Percentiles rank a stretch among this genome's conserved stretches.
These are phyloP conservation scores for Lagenaria siceraria DNA, from an alignment of 306 rosid species.

Conservation along the genomic window DNA sequence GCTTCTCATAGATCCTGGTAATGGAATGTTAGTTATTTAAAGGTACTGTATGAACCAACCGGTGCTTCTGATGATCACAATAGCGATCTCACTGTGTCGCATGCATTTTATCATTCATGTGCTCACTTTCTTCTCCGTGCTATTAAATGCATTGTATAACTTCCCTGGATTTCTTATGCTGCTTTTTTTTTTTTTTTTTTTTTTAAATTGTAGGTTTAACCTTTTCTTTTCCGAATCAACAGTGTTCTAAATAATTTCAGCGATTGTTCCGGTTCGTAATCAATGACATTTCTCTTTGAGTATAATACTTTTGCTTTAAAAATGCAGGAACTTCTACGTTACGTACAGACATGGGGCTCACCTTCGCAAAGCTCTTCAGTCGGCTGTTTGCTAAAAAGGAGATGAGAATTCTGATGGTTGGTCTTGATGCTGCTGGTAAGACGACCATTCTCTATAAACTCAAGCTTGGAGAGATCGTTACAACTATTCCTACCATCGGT, in stretches of 20 bases:
- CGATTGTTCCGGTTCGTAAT: neutral
- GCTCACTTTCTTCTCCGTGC: neutral
- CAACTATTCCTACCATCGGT: conserved; percentile 75
- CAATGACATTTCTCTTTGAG: neutral
- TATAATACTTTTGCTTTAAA: neutral
- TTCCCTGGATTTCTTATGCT: neutral
- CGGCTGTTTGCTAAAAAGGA: conserved; percentile 71
- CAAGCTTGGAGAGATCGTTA: conserved; percentile 78
- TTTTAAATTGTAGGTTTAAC: neutral
- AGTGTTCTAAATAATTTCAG: neutral
- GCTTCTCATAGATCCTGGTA: neutral
- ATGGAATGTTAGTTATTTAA: neutral
- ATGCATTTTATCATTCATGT: neutral
- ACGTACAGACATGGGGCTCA: conserved; percentile 49
- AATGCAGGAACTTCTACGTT: conserved; percentile 13
- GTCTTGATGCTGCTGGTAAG: conserved; percentile 89
- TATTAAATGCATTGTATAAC: neutral
- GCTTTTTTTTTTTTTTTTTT: no score
- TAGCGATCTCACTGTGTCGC: neutral
- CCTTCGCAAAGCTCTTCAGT: conserved; percentile 67
- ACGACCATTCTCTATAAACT: conserved; percentile 74
- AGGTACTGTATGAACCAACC: neutral
- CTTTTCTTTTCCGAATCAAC: neutral
- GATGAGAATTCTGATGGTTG: conserved; percentile 78
- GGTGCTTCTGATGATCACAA: neutral